A percentile compares a stretch with the other conserved stretches of the same genome.
Conservation (phyloP, 345 rosid genomes). For the Orychophragmus violaceus region DNA sequence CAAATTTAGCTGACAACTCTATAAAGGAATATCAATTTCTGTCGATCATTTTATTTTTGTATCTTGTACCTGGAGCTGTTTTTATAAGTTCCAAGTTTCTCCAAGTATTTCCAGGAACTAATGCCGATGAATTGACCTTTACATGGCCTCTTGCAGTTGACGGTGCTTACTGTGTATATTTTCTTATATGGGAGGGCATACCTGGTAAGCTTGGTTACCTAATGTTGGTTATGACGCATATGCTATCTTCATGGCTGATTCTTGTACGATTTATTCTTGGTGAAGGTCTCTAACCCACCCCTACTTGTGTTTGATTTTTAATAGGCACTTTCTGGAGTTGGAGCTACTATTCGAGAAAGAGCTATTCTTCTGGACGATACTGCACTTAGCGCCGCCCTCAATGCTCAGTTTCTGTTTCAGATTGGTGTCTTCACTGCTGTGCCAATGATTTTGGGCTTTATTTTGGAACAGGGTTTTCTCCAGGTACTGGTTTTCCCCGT, state of each 20-base stretch:
- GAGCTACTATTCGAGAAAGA: constrained; percentile 55
- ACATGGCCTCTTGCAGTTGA: constrained; percentile 55
- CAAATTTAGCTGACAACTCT: neutral
- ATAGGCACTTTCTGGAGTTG: constrained; percentile 95
- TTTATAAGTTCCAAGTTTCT: constrained; percentile 20
- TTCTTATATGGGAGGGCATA: constrained; percentile 91
- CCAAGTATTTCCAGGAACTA: neutral
- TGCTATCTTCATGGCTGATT: constrained; percentile 11
- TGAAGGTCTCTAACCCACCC: neutral
- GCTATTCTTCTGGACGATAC: constrained; percentile 51
- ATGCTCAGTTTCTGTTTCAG: constrained; percentile 94
- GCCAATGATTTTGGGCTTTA: constrained; percentile 84
- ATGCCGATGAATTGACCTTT: constrained; percentile 21
- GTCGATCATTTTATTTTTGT: neutral
- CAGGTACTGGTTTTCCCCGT: constrained; percentile 20
- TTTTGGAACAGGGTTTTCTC: constrained; percentile 36
- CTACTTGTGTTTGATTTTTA: constrained; percentile 20
- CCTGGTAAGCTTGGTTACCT: constrained; percentile 54
- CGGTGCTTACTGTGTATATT: constrained; percentile 77
- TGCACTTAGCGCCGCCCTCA: constrained; percentile 75
- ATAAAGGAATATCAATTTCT: neutral
- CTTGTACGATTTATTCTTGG: neutral
- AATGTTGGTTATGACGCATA: neutral
- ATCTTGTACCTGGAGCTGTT: constrained; percentile 1
- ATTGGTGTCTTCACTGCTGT: constrained; percentile 94